These are phyloP conservation scores for Ophiostoma pallidulum DNA, from an alignment of 2,329 filamentous ascomycete species.

Conservation along the genomic window DNA sequence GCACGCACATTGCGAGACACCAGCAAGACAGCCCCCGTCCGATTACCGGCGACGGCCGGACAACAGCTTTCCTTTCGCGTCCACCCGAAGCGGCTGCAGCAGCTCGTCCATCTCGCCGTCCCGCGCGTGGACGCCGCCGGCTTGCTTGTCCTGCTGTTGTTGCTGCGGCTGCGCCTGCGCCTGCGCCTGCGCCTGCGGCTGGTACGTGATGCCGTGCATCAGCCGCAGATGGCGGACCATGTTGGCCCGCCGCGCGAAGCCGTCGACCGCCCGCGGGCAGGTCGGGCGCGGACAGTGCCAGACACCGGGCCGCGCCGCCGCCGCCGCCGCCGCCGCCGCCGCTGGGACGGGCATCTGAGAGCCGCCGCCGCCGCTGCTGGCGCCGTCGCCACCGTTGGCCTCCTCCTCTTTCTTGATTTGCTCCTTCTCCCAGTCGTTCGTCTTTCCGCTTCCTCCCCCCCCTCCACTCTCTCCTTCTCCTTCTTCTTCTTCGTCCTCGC, in stretches of 20 bases:
- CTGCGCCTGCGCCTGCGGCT: not conserved
- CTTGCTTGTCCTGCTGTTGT: too few relatives aligned
- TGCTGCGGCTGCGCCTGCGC: not conserved
- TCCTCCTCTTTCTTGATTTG: too few relatives aligned
- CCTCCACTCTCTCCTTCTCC: too few relatives aligned
- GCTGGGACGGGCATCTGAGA: not conserved
- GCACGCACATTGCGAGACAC: too few relatives aligned
- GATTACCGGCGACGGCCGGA: too few relatives aligned
- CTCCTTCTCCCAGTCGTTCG: too few relatives aligned
- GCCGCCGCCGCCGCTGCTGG: not conserved
- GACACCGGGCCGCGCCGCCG: not conserved
- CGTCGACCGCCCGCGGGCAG: conserved; percentile 27
- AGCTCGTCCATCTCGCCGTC: too few relatives aligned
- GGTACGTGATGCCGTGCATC: conserved; percentile 31
- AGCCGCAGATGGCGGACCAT: conserved; percentile 35
- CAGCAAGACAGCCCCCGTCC: too few relatives aligned
- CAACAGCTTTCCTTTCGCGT: too few relatives aligned
- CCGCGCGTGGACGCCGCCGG: too few relatives aligned
- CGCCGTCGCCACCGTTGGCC: not conserved
- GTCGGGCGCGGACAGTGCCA: conserved; percentile 21
- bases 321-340: not conserved
- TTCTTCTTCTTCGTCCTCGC: not conserved
- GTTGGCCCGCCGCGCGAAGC: conserved; percentile 29
- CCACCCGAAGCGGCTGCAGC: too few relatives aligned
- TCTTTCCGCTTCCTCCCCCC: too few relatives aligned